Conservation (phyloP, 2,329 filamentous ascomycete species). For the Aspergillus amoenus region DNA sequence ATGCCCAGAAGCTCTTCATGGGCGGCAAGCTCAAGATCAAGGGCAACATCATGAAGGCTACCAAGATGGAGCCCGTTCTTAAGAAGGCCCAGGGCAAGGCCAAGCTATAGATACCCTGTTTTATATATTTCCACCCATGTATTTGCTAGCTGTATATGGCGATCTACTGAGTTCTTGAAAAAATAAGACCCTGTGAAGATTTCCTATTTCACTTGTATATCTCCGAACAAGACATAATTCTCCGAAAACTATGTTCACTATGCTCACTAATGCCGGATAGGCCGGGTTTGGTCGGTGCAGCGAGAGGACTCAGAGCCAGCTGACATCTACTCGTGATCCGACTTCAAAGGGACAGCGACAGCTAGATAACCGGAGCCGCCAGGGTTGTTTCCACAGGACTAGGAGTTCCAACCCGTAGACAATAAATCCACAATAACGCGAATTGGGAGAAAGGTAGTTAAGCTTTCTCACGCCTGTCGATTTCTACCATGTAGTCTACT, state of each 20-base stretch:
- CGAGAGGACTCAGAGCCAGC: background rate
- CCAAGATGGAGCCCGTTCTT: constrained; percentile 89
- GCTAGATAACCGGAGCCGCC: background rate
- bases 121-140: constrained; percentile 10
- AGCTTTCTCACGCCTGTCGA: background rate
- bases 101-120: constrained; percentile 65
- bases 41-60: constrained; percentile 97
- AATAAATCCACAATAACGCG: background rate
- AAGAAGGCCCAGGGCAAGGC: constrained; percentile 83
- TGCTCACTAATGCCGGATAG: background rate
- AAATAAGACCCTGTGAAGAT: background rate
- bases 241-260: background rate
- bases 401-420: background rate
- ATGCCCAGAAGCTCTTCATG: constrained; percentile 96
- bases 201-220: background rate
- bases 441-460: background rate
- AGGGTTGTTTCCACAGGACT: background rate
- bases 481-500: background rate
- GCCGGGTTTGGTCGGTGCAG: background rate
- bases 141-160: constrained; percentile 14
- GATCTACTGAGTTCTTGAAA: background rate
- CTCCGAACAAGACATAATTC: background rate
- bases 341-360: background rate
- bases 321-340: background rate
- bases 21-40: constrained; percentile 97